A percentile compares a stretch with the other conserved stretches of the same genome.
phyloP scores from a whole-genome alignment of 83 land plant species.

The Isoetes engelmannii region DNA sequence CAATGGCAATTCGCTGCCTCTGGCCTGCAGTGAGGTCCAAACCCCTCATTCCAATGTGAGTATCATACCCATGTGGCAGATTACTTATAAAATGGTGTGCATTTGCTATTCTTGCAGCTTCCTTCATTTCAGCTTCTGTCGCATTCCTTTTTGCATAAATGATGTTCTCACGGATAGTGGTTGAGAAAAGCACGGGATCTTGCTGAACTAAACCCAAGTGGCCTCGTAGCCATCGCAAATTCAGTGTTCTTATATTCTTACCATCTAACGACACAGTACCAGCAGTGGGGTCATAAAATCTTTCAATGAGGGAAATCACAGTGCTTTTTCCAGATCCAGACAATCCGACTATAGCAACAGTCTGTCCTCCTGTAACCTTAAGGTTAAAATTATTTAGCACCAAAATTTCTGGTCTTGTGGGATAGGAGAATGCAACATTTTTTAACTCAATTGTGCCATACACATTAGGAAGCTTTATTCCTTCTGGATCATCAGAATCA shows the following conservation, averaged over 20 bases:
- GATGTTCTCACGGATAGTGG: slow-evolving; percentile 87
- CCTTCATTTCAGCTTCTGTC: slow-evolving; percentile 89
- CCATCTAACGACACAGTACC: slow-evolving; percentile 79
- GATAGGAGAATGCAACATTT: slow-evolving; percentile 83
- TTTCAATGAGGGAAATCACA: slow-evolving; percentile 73
- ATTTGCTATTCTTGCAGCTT: slow-evolving; percentile 95
- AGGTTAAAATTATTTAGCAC: slow-evolving; percentile 80
- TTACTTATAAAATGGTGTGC: slow-evolving; percentile 97
- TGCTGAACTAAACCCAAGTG: slow-evolving; percentile 92
- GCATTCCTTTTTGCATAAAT: slow-evolving; percentile 94
- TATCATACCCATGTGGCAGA: slow-evolving; percentile 94
- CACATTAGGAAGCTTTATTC: slow-evolving; percentile 78
- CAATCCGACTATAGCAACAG: slow-evolving; percentile 88
- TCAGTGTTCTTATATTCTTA: slow-evolving; percentile 59
- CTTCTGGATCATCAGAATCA: slow-evolving; percentile 77
- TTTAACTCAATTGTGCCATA: slow-evolving; percentile 83
- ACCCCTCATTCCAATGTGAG: slow-evolving; percentile 98
- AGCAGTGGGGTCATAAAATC: slow-evolving; percentile 86
- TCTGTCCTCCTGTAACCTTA: slow-evolving; percentile 84
- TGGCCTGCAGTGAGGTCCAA: slow-evolving; percentile 85
- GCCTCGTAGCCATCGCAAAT: slow-evolving; percentile 82
- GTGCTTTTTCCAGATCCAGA: slow-evolving; percentile 98
- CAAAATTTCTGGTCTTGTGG: slow-evolving; percentile 72
- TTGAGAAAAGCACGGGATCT: slow-evolving; percentile 88
- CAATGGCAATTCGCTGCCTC: slow-evolving; percentile 92